Conservation (phyloP, 2,329 filamentous ascomycete species). For the Westerdykella aurantiaca region DNA sequence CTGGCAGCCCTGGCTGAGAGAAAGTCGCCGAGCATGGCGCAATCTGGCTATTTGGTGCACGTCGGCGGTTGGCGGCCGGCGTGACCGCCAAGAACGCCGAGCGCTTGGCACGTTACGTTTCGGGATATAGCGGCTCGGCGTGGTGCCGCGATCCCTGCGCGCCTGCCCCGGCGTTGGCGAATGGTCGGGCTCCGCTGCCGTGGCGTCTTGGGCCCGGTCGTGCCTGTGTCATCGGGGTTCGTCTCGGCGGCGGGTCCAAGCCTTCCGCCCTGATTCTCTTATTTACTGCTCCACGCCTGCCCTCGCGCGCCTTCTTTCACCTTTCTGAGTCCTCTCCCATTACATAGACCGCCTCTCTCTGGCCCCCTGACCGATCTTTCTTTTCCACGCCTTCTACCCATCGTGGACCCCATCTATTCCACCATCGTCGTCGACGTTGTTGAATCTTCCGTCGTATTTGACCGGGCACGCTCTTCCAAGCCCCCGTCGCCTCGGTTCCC, state of each 20-base stretch:
- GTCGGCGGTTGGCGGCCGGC: background rate
- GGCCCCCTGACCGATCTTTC: background rate
- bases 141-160: slow-evolving; percentile 1
- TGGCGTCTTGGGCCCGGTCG: background rate
- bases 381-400: background rate
- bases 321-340: background rate
- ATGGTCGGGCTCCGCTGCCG: background rate
- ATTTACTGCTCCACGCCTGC: slow-evolving; percentile 8
- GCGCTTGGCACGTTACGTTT: background rate
- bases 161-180: background rate
- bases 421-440: background rate
- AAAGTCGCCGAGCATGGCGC: slow-evolving; percentile 1
- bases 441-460: background rate
- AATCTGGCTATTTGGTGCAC: slow-evolving; percentile 4
- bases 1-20: background rate
- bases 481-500: slow-evolving; percentile 2
- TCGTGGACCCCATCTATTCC: background rate
- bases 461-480: background rate
- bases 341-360: background rate
- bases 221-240: background rate
- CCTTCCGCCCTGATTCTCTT: slow-evolving; percentile 9
- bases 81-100: slow-evolving; percentile 3
- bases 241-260: background rate
- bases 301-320: slow-evolving; percentile 1
- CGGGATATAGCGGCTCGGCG: background rate